phyloP scores from a whole-genome alignment of 371 early-diverging fungal species.

The Mortierella sp. region DNA sequence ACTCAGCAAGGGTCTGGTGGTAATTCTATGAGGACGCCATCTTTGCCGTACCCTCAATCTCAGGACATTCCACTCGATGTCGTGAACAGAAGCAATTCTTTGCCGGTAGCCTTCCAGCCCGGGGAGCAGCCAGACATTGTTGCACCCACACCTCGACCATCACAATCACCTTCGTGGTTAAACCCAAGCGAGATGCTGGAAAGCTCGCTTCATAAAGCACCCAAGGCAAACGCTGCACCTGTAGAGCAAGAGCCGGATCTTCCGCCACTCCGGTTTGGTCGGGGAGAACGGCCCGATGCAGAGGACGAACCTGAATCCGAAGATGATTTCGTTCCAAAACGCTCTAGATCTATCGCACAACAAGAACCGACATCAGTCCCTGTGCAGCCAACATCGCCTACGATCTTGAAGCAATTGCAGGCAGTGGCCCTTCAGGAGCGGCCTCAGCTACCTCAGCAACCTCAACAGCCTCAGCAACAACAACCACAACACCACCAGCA shows the following conservation, averaged over 20 bases:
- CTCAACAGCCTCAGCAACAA: constrained; percentile 1
- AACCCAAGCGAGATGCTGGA: constrained; percentile 26
- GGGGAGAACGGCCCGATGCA: constrained; percentile 50
- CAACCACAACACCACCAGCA: constrained; percentile 6
- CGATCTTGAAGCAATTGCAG: constrained; percentile 19
- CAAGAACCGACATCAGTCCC: constrained; percentile 11
- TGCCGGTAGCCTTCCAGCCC: constrained; percentile 39
- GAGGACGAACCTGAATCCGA: constrained; percentile 53
- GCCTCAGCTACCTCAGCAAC: constrained; percentile 3
- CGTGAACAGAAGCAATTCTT: constrained; percentile 19
- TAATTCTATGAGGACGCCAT: constrained; percentile 25
- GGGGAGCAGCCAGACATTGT: constrained; percentile 37
- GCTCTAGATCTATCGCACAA: constrained; percentile 16
- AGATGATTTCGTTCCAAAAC: constrained; percentile 33
- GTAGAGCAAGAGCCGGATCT: constrained; percentile 22
- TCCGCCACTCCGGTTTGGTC: constrained; percentile 47
- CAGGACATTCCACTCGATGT: constrained; percentile 25
- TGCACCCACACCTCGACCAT: constrained; percentile 46
- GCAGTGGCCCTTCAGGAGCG: constrained; percentile 9
- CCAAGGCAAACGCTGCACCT: background rate
- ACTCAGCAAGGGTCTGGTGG: constrained; percentile 16
- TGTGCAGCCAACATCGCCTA: constrained; percentile 12
- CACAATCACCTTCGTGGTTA: constrained; percentile 46
- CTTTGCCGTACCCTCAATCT: constrained; percentile 38
- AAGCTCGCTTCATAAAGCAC: constrained; percentile 10